Conservation (phyloP, 306 rosid species). For the Vachellia pachyceras region DNA sequence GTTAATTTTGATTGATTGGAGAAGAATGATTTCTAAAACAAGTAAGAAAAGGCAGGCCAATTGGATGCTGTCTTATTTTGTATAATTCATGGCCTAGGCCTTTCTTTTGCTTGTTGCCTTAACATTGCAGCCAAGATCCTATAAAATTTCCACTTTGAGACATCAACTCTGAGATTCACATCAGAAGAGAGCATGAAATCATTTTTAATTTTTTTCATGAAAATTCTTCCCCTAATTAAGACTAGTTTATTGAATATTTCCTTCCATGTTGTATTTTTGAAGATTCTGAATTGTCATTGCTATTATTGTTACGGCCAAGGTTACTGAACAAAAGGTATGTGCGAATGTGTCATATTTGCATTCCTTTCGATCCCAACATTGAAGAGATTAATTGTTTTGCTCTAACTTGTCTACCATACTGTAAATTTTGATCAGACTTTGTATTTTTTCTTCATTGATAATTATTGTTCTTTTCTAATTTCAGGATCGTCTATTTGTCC, state of each 20-base stretch:
- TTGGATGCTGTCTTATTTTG: conserved; percentile 28
- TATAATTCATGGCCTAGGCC: conserved; percentile 6
- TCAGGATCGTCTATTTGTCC: conserved; percentile 51
- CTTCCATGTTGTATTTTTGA: conserved; percentile 15
- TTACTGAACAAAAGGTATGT: neutral
- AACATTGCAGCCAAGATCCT: conserved; percentile 9
- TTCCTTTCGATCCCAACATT: neutral
- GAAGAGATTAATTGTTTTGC: neutral
- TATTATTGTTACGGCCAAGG: neutral
- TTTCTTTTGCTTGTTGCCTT: conserved; percentile 27
- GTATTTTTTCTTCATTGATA: conserved; percentile 17
- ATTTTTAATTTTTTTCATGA: neutral
- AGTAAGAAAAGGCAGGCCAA: conserved; percentile 18
- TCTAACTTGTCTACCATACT: neutral
- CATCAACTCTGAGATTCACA: conserved; percentile 20
- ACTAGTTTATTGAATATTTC: conserved; percentile 1
- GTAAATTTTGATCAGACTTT: conserved; percentile 12
- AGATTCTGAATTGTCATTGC: conserved; percentile 15
- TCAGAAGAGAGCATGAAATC: conserved; percentile 16
- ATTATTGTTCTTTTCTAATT: conserved; percentile 23
- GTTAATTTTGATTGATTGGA: conserved; percentile 7
- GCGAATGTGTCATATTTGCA: neutral
- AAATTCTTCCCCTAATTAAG: neutral
- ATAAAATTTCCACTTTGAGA: conserved; percentile 20
- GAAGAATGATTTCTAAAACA: conserved; percentile 19